Evolutionary conservation across 202 grass and related monocot genomes (phyloP).

Genomic region (Hordeum pubiflorum): DNA sequence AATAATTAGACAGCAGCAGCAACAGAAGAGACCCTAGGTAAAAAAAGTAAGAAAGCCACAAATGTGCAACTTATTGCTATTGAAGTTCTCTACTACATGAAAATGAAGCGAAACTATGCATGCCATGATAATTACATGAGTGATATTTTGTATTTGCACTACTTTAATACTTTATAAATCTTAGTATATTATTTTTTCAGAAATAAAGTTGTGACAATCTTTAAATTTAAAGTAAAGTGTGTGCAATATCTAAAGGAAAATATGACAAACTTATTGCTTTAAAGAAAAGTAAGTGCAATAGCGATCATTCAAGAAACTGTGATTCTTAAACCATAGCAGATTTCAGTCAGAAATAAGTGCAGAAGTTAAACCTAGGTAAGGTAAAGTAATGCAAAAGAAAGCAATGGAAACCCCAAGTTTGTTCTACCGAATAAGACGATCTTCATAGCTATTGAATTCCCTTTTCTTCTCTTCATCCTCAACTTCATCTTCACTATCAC

Average conservation of each 20-base stretch:
- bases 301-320: slow-evolving; percentile 3
- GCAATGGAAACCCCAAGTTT: not conserved
- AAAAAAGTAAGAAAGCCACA: not conserved
- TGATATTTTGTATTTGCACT: not conserved
- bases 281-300: slow-evolving; percentile 1
- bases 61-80: not conserved
- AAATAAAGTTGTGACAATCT: not conserved
- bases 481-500: slow-evolving; percentile 86
- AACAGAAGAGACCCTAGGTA: not conserved
- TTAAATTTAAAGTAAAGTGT: not conserved
- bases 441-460: slow-evolving; percentile 63
- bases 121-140: not conserved
- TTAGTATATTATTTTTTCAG: not conserved
- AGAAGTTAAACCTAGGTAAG: not conserved
- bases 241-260: not conserved
- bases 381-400: slow-evolving; percentile 13
- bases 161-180: not conserved
- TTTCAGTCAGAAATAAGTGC: not conserved
- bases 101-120: not conserved
- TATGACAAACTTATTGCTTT: not conserved
- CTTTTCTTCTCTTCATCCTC: slow-evolving; percentile 78
- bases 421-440: slow-evolving; percentile 69
- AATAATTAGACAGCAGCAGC: not conserved
- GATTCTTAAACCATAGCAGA: not conserved
- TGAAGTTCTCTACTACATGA: not conserved